Conservation (phyloP, 179 eudicot species). For the Silene coronaria region DNA sequence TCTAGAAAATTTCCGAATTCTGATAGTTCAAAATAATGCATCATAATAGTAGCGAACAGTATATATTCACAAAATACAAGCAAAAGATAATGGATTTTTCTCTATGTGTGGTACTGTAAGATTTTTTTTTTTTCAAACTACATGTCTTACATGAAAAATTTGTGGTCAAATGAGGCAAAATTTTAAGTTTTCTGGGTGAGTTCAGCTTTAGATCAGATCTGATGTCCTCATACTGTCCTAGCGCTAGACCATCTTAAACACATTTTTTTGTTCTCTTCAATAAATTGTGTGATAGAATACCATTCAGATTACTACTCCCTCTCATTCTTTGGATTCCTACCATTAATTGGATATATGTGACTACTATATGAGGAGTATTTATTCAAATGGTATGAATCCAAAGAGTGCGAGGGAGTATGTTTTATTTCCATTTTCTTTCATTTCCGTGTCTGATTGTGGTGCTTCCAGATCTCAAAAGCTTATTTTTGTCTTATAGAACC, state of each 20-base stretch:
- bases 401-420: too few relatives aligned
- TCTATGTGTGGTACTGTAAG: not conserved
- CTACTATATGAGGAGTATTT: too few relatives aligned
- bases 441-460: not conserved
- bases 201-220: not conserved
- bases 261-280: not conserved
- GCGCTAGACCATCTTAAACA: not conserved
- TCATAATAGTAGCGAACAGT: not conserved
- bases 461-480: conserved; percentile 6
- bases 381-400: too few relatives aligned
- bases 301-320: not conserved
- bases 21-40: not conserved
- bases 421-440: not conserved
- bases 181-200: not conserved
- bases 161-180: not conserved
- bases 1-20: not conserved
- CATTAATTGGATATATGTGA: too few relatives aligned
- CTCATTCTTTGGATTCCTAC: too few relatives aligned
- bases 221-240: not conserved
- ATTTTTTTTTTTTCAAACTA: not conserved
- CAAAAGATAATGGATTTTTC: not conserved
- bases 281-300: not conserved
- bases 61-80: too few relatives aligned
- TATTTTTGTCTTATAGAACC: conserved; percentile 25
- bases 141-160: not conserved